phyloP scores from a whole-genome alignment of 1,284 basidiomycete genomes.

The Ganoderma boninense region DNA sequence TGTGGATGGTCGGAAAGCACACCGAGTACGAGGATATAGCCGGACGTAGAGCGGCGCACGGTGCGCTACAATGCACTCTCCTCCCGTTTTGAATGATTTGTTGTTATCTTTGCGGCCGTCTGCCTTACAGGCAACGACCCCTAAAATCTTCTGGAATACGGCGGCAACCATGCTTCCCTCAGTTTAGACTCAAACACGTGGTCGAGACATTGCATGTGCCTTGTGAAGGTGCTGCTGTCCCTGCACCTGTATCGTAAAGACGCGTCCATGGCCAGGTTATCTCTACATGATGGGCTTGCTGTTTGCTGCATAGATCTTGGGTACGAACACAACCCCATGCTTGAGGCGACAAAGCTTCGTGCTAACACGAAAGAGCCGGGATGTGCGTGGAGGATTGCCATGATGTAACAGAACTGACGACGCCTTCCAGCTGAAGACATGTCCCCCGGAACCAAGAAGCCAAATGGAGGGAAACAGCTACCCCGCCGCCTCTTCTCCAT shows the following conservation, averaged over 20 bases:
- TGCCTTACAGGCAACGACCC: not conserved
- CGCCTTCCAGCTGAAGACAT: constrained; percentile 8
- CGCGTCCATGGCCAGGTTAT: not conserved
- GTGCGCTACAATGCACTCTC: not conserved
- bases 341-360: not conserved
- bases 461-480: constrained; percentile 41
- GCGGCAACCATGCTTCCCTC: not conserved
- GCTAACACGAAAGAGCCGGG: not conserved
- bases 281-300: not conserved
- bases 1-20: not conserved
- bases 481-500: constrained; percentile 46
- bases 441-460: constrained; percentile 38
- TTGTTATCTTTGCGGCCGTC: not conserved
- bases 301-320: not conserved
- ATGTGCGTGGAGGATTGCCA: not conserved
- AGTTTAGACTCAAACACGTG: not conserved
- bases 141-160: not conserved
- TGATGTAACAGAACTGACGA: not conserved
- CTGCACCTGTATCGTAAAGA: not conserved
- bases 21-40: not conserved
- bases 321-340: not conserved
- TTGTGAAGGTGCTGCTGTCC: not conserved
- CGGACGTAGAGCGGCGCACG: not conserved
- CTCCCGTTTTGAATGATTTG: not conserved
- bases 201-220: not conserved